Evolutionary conservation across 805 yeast species (phyloP), one percentile per base, ranked within the genome.

Genomic region (Metschnikowia santaceciliae): DNA sequence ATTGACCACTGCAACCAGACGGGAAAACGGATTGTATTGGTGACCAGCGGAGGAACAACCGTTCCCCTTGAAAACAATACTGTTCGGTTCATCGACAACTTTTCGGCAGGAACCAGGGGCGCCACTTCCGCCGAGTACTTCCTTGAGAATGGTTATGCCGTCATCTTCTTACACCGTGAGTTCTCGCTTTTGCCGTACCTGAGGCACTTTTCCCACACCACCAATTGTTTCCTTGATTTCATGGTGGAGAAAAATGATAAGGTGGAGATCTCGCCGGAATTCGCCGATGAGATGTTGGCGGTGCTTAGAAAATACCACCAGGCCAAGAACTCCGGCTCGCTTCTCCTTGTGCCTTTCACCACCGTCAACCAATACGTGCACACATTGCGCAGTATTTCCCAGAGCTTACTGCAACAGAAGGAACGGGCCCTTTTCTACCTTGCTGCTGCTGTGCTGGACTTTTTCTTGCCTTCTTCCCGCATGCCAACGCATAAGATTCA

Each of bases 391-490:
- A 70, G 82, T 35, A 73, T 88, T 8, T 84, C 94, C 1, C 76
- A 77, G 54, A 74, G 77, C 40, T 66, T 92, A 61, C 78, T 83
- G 48, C 69, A 70, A 3, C 65, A 80, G 37, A 86, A 83, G 2
- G 67, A 77, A 4, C 72, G 71, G 49, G 88, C 90, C 0, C 65
- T 94, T 38, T 89, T 92, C 64, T 94, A 86, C 64, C 75, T 94
- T 48, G 99, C 99, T 0, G 98, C 99, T 7, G 99, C 99, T 0
- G 99, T 94, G 0, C 88, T 96, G 6, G 99, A 94, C 66, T 94
- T 94, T 69, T 94, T 91, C 70, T 76, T 94, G 39, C 99, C 99
- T 1, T 80, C 80, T 40, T 83, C 91, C 1, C 78, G 88, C 56
- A 75, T 90, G 60, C 96, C 97, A 2, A 90, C 90, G 61, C 99